Percentiles rank a stretch among this genome's conserved stretches.
Evolutionary conservation across 148 eudicot species (phyloP).

Genomic region (Fagopyrum esculentum): DNA sequence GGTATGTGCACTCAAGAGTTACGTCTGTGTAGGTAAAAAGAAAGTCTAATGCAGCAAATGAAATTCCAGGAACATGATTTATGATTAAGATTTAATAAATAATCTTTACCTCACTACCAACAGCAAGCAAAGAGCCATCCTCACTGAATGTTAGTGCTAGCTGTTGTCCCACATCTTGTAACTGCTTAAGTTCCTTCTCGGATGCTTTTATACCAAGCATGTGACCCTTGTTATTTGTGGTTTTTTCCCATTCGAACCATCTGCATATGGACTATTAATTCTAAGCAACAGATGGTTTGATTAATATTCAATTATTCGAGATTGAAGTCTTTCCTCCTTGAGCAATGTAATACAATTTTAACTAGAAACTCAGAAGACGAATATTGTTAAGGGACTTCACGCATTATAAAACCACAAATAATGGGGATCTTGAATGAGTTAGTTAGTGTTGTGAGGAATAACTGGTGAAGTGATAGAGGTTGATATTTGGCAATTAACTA

Average conservation of each 20-base stretch:
- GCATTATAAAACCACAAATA: neutral
- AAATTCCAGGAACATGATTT: slow-evolving; percentile 7
- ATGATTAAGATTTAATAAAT: slow-evolving; percentile 16
- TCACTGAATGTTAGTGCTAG: slow-evolving; percentile 55
- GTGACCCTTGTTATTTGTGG: slow-evolving; percentile 17
- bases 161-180: slow-evolving; percentile 78
- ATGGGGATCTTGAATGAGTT: too few relatives aligned
- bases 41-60: neutral
- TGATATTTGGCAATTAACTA: too few relatives aligned
- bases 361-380: neutral
- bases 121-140: slow-evolving; percentile 71
- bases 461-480: too few relatives aligned
- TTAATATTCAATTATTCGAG: neutral
- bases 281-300: neutral
- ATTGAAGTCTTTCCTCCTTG: neutral
- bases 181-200: slow-evolving; percentile 38
- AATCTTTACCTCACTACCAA: slow-evolving; percentile 68
- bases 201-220: slow-evolving; percentile 39
- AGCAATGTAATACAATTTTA: neutral
- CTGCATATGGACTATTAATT: slow-evolving; percentile 23
- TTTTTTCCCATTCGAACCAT: slow-evolving; percentile 62
- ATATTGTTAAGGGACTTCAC: neutral
- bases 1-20: neutral
- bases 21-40: neutral
- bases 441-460: too few relatives aligned